phyloP scores from a whole-genome alignment of 176 grass and related monocot genomes.

The Phoenix roebelenii region DNA sequence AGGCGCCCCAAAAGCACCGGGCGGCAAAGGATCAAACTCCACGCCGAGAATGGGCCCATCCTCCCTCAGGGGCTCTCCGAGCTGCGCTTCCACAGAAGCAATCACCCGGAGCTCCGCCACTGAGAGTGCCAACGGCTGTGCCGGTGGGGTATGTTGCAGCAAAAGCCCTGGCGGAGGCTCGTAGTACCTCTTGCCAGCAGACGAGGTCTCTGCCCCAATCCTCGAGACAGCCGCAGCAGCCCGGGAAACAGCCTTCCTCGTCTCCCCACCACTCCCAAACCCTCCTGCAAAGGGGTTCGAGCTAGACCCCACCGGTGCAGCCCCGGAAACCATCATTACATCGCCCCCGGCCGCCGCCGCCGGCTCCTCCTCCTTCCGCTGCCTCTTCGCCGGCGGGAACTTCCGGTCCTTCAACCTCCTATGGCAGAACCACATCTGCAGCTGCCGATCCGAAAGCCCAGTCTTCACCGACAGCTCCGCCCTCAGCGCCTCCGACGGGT shows the following conservation, averaged over 20 bases:
- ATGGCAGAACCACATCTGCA: slow-evolving; percentile 99
- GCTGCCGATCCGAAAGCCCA: slow-evolving; percentile 69
- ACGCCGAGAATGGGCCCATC: slow-evolving; percentile 79
- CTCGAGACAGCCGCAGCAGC: slow-evolving; percentile 37
- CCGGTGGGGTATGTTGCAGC: slow-evolving; percentile 13
- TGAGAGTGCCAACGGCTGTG: slow-evolving; percentile 24
- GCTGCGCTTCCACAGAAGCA: slow-evolving; percentile 41
- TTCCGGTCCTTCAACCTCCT: slow-evolving; percentile 78
- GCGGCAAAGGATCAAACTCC: slow-evolving; percentile 76
- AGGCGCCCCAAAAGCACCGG: slow-evolving; percentile 84
- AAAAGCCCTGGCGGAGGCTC: slow-evolving; percentile 32
- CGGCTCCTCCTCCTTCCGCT: slow-evolving; percentile 38
- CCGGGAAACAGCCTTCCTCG: slow-evolving; percentile 3
- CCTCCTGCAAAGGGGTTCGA: too few relatives aligned
- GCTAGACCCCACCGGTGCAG: too few relatives aligned
- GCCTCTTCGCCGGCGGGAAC: slow-evolving; percentile 25
- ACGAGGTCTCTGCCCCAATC: slow-evolving; percentile 22
- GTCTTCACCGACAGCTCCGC: slow-evolving; percentile 58
- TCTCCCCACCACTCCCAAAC: slow-evolving; percentile 3
- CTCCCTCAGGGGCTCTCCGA: slow-evolving; percentile 66
- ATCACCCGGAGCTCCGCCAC: slow-evolving; percentile 29
- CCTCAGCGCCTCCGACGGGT: slow-evolving; percentile 46
- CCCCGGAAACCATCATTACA: slow-evolving; percentile 11
- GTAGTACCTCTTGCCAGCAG: slow-evolving; percentile 48
- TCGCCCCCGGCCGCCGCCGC: slow-evolving; percentile 22